Base-by-base conservation (phyloP, 345 rosid genomes). In the Excoecaria cochinchinensis region DNA sequence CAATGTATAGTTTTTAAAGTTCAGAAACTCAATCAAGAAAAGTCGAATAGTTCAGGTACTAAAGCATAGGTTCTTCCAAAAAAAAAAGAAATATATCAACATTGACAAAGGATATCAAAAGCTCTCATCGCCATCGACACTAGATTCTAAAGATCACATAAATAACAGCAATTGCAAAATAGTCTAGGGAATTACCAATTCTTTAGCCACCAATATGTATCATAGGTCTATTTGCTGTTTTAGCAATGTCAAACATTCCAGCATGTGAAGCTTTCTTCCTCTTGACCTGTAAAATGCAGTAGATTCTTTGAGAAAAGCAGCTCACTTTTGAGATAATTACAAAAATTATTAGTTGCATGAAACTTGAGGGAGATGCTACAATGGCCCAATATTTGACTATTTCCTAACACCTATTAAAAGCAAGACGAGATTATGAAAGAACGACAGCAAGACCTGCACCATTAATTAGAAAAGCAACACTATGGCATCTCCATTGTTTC, bases 171-270 rank as follows among this genome's bases (percentile, higher is more conserved):
- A 19, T 31, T 36, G 22, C n/a, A 16, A 14, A 56, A 72, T 57
- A 25, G 58, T 50, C 67, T 3, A 44, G 17, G 69, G 69, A 58
- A 25, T 22, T 76, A 75, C 81, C 82, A 52, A 40, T 14, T 57
- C 73, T 31, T 83, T 74, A 90, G 82, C 97, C 97, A 73, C 97
- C 93, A 11, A 90, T 90, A 82, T 89, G 95, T 81, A 90, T 89
- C 97, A 90, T 92, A 11, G 97, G 97, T 76, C 92, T 88, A 69
- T 92, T 92, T 25, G 86, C 85, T 19, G 95, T 92, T 85, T 88
- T 89, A 40, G 95, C 93, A 77, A 92, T 86, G 83, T 90, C 91
- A 82, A 90, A 88, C 97, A 92, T 92, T 74, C 97, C 97, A 22
- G 93, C 93, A 73, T 92, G 97, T 22, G 90, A 77, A 22, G 90